Base-by-base conservation (phyloP, 2,329 filamentous ascomycete genomes). In the Aspergillus sp. region DNA sequence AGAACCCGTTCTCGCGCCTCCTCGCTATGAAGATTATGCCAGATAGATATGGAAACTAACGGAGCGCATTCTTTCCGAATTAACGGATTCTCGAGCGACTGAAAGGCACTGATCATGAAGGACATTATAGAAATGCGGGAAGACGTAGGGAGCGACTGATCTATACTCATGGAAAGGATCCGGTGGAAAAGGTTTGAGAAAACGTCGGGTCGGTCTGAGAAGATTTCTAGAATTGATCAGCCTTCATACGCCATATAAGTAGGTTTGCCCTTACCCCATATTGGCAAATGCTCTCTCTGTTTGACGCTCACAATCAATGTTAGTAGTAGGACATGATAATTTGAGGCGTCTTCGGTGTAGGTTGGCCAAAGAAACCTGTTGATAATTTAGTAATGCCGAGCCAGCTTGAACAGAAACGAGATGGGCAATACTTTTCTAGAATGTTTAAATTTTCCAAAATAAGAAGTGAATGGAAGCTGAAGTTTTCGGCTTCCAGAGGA, bases 31-130 rank as follows among this genome's bases (percentile, higher is more conserved):
- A 99, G 78, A 70, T 96, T 96, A 69, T 98, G 91, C 95, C 95
- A 99, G 67, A 95, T 91, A 1, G 90, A 89, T 66, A 99, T 96
- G 12, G 92, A 95, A 19, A 99, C 93, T 52, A 99, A 80, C 2
- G 96, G 91, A 6, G 93, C 95, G 75, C 95, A 98, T 79, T 99
- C 95, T 74, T 97, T 98, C 62, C 95, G 88, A 50, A 99, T 90
- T 56, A 96, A 84, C 39, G 85, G 84, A 70, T 87, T 93, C 73
- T 99, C 96, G 33, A 99, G 82, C 47, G 92, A 97, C 74, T 98
- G 93, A 71, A 97, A 99, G 37, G 93, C 90, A 64, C 88, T 86
- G 51, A 96, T 96, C 61, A 98, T 82, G 75, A 98, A 98, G 23
- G 86, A 89, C 21, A 99, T 80, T n/a, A 98, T 84, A 52, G 96